Evolutionary conservation across 148 eudicot genomes (phyloP).

Genomic region (Rhododendron ferrugineum): DNA sequence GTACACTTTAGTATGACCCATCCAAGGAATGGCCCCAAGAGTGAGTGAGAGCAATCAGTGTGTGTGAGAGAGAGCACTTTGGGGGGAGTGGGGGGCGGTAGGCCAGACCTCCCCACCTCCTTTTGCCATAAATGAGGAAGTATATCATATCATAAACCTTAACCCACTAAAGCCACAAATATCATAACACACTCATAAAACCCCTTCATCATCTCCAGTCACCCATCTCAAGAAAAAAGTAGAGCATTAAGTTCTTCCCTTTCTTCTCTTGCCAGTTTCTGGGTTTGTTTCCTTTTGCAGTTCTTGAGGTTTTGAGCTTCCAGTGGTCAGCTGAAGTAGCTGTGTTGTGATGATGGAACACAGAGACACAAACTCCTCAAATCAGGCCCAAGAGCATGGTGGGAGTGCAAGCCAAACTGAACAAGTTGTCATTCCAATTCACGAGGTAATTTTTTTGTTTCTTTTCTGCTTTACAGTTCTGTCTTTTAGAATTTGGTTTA

Average conservation of each 20-base stretch:
- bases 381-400: slow-evolving; percentile 12
- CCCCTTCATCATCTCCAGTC: neutral
- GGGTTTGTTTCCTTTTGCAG: neutral
- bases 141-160: neutral
- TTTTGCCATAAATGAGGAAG: slow-evolving; percentile 20
- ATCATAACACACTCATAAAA: neutral
- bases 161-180: neutral
- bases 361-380: slow-evolving; percentile 20
- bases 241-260: neutral
- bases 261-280: neutral
- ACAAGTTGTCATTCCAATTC: slow-evolving; percentile 19
- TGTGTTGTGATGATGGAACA: slow-evolving; percentile 24
- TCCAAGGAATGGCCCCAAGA: neutral
- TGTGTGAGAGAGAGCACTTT: neutral
- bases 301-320: slow-evolving; percentile 7
- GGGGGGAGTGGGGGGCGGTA: neutral
- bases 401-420: slow-evolving; percentile 8
- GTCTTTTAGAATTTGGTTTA: neutral
- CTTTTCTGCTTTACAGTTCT: neutral
- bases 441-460: slow-evolving; percentile 18
- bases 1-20: neutral
- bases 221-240: neutral
- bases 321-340: neutral
- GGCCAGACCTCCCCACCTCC: slow-evolving; percentile 9
- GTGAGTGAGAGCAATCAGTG: too few species aligned